Base-by-base conservation (phyloP, 495 filamentous ascomycete genomes). In the Astrothelium macrocarpum region DNA sequence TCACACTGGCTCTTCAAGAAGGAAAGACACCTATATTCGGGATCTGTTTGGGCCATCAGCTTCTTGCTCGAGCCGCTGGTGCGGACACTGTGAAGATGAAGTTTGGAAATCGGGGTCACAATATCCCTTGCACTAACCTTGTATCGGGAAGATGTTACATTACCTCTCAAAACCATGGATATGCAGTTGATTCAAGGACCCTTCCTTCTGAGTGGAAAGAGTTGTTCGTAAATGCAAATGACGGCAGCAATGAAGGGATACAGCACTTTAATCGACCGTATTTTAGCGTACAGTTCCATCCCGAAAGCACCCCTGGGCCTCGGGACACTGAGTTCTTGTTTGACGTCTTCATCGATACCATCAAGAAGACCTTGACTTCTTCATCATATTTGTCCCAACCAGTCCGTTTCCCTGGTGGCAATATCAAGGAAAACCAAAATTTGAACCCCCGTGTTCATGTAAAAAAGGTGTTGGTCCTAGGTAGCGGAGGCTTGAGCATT, bases 221-320 rank as follows among this genome's bases (percentile, higher is more conserved):
- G 73, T 81, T 97, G 0, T 97, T 97, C 67, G 87, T 97, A 63
- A 98, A 98, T 71, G 94, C 94, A 72, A 98, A 98, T 72, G 94
- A 98, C 72, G 89, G 89, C 67, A 96, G 90, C 73, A 97, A 97
- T 74, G 94, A 97, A 76, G 94, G 94, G 77, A 95, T 98, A 67
- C 86, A 90, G 71, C 91, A 98, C 73, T 78, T 82, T 53, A 82
- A 78, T 74, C 87, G 84, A 60, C 94, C 94, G 20, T 95, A 89
- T 79, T 98, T 98, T 82, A 96, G 91, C 78, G 94, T 97, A 25
- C 94, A 98, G 75, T 98, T 98, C 80, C 94, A 98, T 71, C 94
- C 94, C 0, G 94, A 98, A 76, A 95, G 91, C 78, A 91, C 90
- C 14, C 94, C 94, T 11, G 94, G 94, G 25, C 94, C 94, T 32